Percentiles rank a stretch among this genome's conserved stretches.
phyloP scores from a whole-genome alignment of 164 flowering plant genomes.

The Vitis cinerea region DNA sequence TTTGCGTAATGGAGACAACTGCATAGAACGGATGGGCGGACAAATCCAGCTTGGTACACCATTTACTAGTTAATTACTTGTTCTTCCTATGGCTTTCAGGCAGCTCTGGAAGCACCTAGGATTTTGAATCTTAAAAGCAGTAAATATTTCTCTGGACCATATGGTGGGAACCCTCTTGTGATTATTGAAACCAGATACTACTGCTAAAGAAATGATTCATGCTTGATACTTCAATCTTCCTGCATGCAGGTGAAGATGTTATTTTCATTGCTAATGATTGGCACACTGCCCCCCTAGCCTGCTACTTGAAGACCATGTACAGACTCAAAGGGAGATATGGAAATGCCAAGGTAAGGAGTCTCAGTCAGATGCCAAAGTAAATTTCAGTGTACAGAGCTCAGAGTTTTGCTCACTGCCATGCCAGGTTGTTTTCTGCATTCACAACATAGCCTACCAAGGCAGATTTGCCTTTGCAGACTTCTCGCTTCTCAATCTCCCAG shows the following conservation, averaged over 20 bases:
- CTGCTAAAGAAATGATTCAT: too few relatives aligned
- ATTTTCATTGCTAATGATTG: slow-evolving; percentile 83
- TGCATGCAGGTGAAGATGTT: slow-evolving; percentile 72
- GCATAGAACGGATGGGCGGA: too few relatives aligned
- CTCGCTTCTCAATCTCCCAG: slow-evolving; percentile 71
- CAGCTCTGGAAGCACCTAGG: slow-evolving; percentile 86
- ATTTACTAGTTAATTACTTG: neutral
- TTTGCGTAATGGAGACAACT: too few relatives aligned
- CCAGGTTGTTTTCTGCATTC: slow-evolving; percentile 92
- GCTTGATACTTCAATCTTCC: neutral
- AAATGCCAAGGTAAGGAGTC: slow-evolving; percentile 57
- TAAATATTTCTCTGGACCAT: slow-evolving; percentile 78
- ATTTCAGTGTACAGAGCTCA: too few relatives aligned
- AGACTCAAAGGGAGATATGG: slow-evolving; percentile 54
- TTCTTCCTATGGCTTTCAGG: slow-evolving; percentile 38
- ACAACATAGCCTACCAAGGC: slow-evolving; percentile 95
- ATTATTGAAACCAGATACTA: neutral
- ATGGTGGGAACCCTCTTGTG: slow-evolving; percentile 43
- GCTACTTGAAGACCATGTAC: slow-evolving; percentile 73
- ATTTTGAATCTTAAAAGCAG: slow-evolving; percentile 65
- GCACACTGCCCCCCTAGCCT: slow-evolving; percentile 82
- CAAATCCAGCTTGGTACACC: too few relatives aligned
- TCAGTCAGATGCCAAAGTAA: too few relatives aligned
- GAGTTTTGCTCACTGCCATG: slow-evolving; percentile 5
- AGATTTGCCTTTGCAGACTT: slow-evolving; percentile 80